These are phyloP conservation scores for Fraxinus angustifolia DNA, from an alignment of 305 asterid species.

Conservation along the genomic window DNA sequence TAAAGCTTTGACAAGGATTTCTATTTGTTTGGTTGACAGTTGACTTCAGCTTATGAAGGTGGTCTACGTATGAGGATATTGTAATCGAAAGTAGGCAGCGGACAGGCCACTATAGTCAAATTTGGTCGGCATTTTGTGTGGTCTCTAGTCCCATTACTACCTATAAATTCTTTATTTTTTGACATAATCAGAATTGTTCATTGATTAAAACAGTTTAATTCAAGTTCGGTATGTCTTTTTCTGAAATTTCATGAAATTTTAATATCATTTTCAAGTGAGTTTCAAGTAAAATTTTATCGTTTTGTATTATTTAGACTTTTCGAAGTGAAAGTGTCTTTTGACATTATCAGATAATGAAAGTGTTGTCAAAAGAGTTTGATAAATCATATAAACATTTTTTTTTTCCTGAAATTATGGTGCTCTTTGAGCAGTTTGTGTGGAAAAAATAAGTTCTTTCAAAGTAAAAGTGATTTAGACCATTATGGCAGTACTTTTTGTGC, in stretches of 20 bases:
- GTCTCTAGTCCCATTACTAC: not conserved
- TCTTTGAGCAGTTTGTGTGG: no score
- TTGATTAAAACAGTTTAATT: not conserved
- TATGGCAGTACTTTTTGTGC: no score
- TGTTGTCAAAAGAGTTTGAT: not conserved
- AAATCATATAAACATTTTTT: no score
- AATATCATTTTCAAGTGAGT: not conserved
- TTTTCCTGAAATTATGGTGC: not conserved
- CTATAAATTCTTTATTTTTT: not conserved
- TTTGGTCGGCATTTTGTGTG: not conserved
- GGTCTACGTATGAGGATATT: constrained; percentile 33
- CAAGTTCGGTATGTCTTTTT: no score
- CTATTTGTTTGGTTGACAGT: not conserved
- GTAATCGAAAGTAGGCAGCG: not conserved
- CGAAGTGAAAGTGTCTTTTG: not conserved
- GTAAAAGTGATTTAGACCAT: no score
- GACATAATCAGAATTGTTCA: not conserved
- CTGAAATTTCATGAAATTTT: not conserved
- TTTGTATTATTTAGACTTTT: not conserved
- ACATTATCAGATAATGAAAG: not conserved
- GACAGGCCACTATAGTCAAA: constrained; percentile 6
- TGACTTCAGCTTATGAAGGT: not conserved
- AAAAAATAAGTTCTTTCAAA: no score
- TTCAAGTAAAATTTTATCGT: not conserved
- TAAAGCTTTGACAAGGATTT: not conserved